These are phyloP conservation scores for Verruconis gallopava DNA, from an alignment of 2,329 filamentous ascomycete species.

Conservation along the genomic window DNA sequence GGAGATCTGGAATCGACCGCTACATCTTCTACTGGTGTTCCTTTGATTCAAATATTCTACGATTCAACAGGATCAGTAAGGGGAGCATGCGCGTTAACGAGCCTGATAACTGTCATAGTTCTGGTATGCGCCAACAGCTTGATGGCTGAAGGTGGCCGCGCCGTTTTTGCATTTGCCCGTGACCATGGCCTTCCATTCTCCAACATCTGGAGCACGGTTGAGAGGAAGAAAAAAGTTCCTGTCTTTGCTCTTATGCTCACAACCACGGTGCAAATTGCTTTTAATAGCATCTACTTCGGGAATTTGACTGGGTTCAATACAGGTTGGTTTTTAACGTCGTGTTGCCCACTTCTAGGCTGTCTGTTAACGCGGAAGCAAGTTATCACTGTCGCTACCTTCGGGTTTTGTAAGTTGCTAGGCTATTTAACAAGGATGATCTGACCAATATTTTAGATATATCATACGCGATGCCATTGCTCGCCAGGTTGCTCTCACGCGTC, in stretches of 20 bases:
- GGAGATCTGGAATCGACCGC: constrained; percentile 36
- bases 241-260: constrained; percentile 37
- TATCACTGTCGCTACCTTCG: constrained; percentile 43
- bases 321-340: too few relatives aligned
- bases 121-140: constrained; percentile 33
- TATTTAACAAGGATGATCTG: background rate
- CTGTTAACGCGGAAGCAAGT: too few relatives aligned
- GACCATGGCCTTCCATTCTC: constrained; percentile 43
- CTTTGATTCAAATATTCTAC: constrained; percentile 41
- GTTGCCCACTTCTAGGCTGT: too few relatives aligned
- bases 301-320: constrained; percentile 43
- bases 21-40: constrained; percentile 34
- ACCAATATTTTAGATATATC: constrained; percentile 32
- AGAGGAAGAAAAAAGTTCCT: constrained; percentile 34
- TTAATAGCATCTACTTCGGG: constrained; percentile 43
- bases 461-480: constrained; percentile 42
- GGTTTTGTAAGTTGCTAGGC: constrained; percentile 34
- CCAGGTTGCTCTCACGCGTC: constrained; percentile 36
- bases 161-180: constrained; percentile 36
- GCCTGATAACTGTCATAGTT: constrained; percentile 37
- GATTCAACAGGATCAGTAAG: constrained; percentile 34
- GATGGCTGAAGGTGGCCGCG: constrained; percentile 35
- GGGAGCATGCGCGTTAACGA: constrained; percentile 32
- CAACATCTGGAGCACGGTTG: constrained; percentile 31
- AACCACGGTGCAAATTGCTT: constrained; percentile 35